Evolutionary conservation across 345 rosid genomes (phyloP).

Genomic region (Clarkia xantiana): DNA sequence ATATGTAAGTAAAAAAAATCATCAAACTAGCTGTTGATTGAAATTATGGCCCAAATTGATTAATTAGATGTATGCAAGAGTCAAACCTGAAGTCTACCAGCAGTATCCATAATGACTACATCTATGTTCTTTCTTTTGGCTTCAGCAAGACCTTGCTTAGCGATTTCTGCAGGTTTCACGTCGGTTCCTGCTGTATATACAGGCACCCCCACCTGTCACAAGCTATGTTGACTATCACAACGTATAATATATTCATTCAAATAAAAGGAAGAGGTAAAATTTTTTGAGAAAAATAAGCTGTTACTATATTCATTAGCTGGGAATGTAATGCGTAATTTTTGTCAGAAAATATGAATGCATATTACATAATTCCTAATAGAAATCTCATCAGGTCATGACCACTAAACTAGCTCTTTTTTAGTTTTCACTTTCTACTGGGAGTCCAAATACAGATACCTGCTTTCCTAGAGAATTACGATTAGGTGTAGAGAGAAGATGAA

Average conservation of each 20-base stretch:
- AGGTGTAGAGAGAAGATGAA: conserved; percentile 5
- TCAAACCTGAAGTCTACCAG: conserved; percentile 93
- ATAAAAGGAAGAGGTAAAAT: too few relatives aligned
- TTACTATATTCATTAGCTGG: too few relatives aligned
- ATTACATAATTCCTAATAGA: too few relatives aligned
- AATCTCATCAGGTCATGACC: too few relatives aligned
- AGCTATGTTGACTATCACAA: conserved; percentile 18
- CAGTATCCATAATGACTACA: conserved; percentile 88
- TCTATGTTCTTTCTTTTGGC: conserved; percentile 73
- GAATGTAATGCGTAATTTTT: too few relatives aligned
- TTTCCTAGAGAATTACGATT: too few relatives aligned
- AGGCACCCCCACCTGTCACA: conserved; percentile 78
- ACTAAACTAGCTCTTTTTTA: too few relatives aligned
- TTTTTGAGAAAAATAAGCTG: too few relatives aligned
- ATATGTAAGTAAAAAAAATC: conserved; percentile 1
- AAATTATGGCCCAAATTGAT: neutral
- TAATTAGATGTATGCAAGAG: conserved; percentile 13
- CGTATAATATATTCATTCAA: neutral
- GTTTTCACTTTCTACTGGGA: too few relatives aligned
- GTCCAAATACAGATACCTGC: too few relatives aligned
- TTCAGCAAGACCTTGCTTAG: conserved; percentile 74
- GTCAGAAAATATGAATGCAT: too few relatives aligned
- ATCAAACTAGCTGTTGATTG: neutral
- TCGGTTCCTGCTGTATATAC: conserved; percentile 88
- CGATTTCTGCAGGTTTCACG: conserved; percentile 77